These are phyloP conservation scores for Rhinocladiella mackenziei DNA, from an alignment of 2,329 filamentous ascomycete genomes.

Conservation along the genomic window DNA sequence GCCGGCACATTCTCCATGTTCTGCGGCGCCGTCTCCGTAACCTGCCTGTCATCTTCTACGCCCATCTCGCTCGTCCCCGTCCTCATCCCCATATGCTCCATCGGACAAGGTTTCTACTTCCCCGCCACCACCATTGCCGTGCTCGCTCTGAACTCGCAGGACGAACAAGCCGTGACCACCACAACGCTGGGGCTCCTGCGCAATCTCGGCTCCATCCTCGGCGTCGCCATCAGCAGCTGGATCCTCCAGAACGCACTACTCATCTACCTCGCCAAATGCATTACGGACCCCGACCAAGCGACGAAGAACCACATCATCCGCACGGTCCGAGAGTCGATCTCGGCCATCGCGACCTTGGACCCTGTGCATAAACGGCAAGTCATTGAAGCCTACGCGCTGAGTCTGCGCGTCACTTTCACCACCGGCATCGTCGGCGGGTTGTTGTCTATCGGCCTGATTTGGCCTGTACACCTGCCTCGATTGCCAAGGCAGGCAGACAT, in stretches of 20 bases:
- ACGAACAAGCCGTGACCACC: slow-evolving; percentile 44
- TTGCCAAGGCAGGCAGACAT: slow-evolving; percentile 19
- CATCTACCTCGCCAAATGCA: slow-evolving; percentile 19
- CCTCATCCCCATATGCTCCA: slow-evolving; percentile 39
- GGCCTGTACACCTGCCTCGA: slow-evolving; percentile 21
- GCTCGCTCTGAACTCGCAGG: slow-evolving; percentile 41
- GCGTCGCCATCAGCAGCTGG: slow-evolving; percentile 28
- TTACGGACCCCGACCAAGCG: slow-evolving; percentile 11
- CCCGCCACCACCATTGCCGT: slow-evolving; percentile 42
- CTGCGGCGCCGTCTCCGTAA: slow-evolving; percentile 34
- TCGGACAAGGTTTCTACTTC: slow-evolving; percentile 42
- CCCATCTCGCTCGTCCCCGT: slow-evolving; percentile 41
- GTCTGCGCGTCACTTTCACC: slow-evolving; percentile 25
- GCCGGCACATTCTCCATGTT: slow-evolving; percentile 38
- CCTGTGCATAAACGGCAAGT: slow-evolving; percentile 24
- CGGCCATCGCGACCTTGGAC: slow-evolving; percentile 19
- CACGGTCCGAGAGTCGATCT: slow-evolving; percentile 22
- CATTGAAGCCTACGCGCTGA: slow-evolving; percentile 25
- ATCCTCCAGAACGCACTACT: slow-evolving; percentile 27
- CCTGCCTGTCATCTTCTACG: slow-evolving; percentile 38
- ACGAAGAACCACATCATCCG: slow-evolving; percentile 24
- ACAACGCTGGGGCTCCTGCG: slow-evolving; percentile 25
- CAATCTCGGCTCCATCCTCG: slow-evolving; percentile 24
- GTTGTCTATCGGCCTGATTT: slow-evolving; percentile 15
- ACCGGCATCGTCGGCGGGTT: slow-evolving; percentile 13